Conservation (phyloP, 176 grass and related monocot genomes). For the Dendrocalamus sinicus region DNA sequence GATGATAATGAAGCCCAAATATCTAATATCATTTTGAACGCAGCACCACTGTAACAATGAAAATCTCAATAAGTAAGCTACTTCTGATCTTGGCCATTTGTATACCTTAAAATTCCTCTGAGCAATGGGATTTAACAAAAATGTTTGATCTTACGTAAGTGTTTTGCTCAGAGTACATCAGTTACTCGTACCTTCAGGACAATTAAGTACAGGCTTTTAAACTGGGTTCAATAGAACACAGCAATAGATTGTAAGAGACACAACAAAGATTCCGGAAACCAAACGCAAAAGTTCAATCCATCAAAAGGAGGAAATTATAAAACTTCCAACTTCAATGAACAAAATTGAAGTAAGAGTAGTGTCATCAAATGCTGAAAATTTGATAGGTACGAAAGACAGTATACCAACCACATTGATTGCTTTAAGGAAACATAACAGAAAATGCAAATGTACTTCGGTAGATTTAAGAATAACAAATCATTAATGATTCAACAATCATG, state of each 20-base stretch:
- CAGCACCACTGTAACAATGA: background rate
- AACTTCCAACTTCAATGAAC: background rate
- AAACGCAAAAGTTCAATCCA: background rate
- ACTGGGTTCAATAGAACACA: background rate
- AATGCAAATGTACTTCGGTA: background rate
- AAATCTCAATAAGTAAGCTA: background rate
- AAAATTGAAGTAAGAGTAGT: background rate
- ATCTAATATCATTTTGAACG: background rate
- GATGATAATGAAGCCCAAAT: background rate
- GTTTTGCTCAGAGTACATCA: background rate
- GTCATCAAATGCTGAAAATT: background rate
- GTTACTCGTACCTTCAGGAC: background rate
- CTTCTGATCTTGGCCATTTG: background rate
- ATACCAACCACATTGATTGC: background rate
- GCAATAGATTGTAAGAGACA: background rate
- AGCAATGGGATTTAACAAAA: background rate
- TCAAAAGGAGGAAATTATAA: background rate
- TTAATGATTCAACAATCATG: background rate
- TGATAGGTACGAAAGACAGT: background rate
- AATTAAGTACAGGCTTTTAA: background rate
- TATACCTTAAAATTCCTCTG: background rate
- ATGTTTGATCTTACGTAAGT: background rate
- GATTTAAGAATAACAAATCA: slow-evolving; percentile 6
- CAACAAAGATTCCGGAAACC: background rate
- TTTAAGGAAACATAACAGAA: background rate